Evolutionary conservation across 75 land plant species (phyloP).

Genomic region (Selaginella tamariscina): DNA sequence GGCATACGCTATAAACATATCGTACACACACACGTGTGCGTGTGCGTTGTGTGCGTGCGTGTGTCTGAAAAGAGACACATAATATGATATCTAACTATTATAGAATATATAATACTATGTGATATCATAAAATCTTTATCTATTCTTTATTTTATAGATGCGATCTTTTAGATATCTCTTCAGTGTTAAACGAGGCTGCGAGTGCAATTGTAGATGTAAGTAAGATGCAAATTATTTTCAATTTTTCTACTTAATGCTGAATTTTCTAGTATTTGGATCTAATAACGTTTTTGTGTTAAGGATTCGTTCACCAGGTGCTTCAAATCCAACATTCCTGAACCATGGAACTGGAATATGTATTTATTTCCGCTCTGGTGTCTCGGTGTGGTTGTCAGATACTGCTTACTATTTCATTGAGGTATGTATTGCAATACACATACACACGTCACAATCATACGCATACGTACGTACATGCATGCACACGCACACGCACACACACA

Average conservation of each 20-base stretch:
- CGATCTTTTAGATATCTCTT: slow-evolving; percentile 1
- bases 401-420: slow-evolving; percentile 4
- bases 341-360: slow-evolving; percentile 11
- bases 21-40: too few species aligned
- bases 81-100: too few species aligned
- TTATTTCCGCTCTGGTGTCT: slow-evolving; percentile 10
- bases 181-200: slow-evolving; percentile 1
- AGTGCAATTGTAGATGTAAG: slow-evolving; percentile 8
- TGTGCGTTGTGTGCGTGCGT: too few species aligned
- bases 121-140: too few species aligned
- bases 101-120: too few species aligned
- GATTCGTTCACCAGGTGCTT: slow-evolving; percentile 13
- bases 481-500: neutral
- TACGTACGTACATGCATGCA: neutral
- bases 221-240: neutral
- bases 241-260: neutral
- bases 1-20: too few species aligned
- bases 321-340: slow-evolving; percentile 10
- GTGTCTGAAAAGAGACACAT: too few species aligned
- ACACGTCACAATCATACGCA: neutral
- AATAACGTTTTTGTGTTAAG: neutral
- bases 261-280: neutral
- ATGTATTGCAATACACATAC: neutral
- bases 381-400: neutral
- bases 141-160: neutral